Conservation (phyloP, 192 early-diverging fungal genomes). For the Coemansia sp. region DNA sequence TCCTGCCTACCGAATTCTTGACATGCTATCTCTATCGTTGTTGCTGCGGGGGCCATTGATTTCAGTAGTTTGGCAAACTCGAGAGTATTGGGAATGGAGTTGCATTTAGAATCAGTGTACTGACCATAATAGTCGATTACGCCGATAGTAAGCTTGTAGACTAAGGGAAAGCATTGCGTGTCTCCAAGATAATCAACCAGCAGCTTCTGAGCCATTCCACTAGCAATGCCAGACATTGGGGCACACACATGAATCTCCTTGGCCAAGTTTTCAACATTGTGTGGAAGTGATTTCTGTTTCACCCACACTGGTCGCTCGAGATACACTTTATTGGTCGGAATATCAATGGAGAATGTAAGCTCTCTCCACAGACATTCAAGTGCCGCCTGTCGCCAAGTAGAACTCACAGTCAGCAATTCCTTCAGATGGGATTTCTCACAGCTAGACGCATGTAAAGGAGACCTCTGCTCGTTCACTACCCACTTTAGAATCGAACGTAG, state of each 20-base stretch:
- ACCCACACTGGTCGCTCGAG: not conserved
- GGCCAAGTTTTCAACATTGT: not conserved
- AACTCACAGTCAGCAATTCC: not conserved
- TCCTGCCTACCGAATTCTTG: not conserved
- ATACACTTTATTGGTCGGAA: not conserved
- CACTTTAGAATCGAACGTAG: not conserved
- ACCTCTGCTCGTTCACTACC: not conserved
- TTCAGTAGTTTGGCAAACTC: not conserved
- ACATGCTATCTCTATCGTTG: not conserved
- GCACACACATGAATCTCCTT: not conserved
- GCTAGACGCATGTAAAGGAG: not conserved
- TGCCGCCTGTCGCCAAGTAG: not conserved
- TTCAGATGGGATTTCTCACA: not conserved
- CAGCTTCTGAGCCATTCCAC: not conserved
- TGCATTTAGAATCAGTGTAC: not conserved
- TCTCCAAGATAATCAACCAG: not conserved
- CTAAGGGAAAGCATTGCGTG: not conserved
- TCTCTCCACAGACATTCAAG: not conserved
- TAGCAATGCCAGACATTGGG: not conserved
- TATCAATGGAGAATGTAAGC: not conserved
- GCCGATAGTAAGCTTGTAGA: not conserved
- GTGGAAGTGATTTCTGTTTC: not conserved
- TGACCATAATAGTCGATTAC: not conserved
- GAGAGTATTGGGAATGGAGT: not conserved
- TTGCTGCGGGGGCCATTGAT: not conserved